Conservation (phyloP, 352 stramenopile genomes). For the Pythium rhizo-oryzae region DNA sequence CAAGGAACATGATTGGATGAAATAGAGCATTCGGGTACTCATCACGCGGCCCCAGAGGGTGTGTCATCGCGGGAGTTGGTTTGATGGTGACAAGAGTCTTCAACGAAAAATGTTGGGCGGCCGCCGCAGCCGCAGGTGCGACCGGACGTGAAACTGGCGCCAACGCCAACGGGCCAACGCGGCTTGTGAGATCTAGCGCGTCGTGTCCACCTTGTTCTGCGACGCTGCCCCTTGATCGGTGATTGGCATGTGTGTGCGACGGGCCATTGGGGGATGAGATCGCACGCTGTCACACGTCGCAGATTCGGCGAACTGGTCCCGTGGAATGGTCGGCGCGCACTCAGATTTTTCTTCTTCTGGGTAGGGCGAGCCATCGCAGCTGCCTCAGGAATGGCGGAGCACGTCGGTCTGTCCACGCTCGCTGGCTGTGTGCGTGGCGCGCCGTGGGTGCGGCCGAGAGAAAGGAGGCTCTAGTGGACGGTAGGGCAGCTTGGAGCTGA, state of each 20-base stretch:
- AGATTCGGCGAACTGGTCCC: background rate
- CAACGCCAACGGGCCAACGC: background rate
- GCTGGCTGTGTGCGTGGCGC: background rate
- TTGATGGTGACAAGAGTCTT: background rate
- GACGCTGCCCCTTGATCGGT: constrained; percentile 13
- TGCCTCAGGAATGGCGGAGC: background rate
- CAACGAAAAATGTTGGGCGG: constrained; percentile 1
- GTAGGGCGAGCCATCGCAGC: constrained; percentile 9
- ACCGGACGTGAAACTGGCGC: constrained; percentile 20
- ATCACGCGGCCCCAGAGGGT: constrained; percentile 19
- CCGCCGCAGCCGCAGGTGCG: background rate
- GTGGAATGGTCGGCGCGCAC: constrained; percentile 17
- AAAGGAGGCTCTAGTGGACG: background rate
- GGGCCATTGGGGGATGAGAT: constrained; percentile 14
- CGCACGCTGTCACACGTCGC: constrained; percentile 2
- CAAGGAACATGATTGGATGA: constrained; percentile 4
- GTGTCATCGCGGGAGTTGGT: constrained; percentile 23
- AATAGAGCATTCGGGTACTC: constrained; percentile 4
- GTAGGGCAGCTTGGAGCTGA: too few species aligned
- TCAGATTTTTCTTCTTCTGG: constrained; percentile 27
- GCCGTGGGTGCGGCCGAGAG: background rate
- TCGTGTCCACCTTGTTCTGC: constrained; percentile 5
- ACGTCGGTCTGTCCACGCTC: too few species aligned
- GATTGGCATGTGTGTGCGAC: constrained; percentile 18
- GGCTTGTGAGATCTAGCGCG: background rate